Evolutionary conservation across 768 basidiomycete genomes (phyloP), one percentile per base, ranked within the genome.

Genomic region (Boletus rubroflammeus): DNA sequence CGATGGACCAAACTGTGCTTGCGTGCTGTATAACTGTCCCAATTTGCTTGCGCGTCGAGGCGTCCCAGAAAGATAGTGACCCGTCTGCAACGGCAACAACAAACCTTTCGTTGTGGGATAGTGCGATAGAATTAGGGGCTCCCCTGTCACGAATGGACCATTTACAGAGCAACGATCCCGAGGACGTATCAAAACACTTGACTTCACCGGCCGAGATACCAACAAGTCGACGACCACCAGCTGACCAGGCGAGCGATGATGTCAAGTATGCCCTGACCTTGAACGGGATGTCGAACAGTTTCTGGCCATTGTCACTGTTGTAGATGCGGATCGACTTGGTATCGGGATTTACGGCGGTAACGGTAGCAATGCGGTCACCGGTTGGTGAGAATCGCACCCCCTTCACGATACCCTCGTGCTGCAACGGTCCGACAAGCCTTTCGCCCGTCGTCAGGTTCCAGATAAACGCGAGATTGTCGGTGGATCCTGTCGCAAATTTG

Each of bases 351-450:
- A 32, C 28, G 1, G 23, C 46, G 0, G 47, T 17, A 1, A 41
- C 48, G 4, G 57, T 51, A 15, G 54, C 57, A 21, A 58, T 31
- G 6, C 50, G 54, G 29, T 50, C 39, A 17, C 57, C 54, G 1
- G 6, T n/a, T 0, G 54, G 45, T 17, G 57, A 58, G 32, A 58
- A 51, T 5, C 49, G 45, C 21, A 44, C 45, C 2, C 21, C 45
- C 3, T 3, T 13, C 6, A 43, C 40, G 4, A 50, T 39, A 9
- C n/a, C 17, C 0, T 46, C 32, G 28, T 53, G 56, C 28, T 21
- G 11, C 5, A 59, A 39, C 0, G 58, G 45, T 0, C 55, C 55
- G 2, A 28, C 23, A 1, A 55, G 44, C 15, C 4, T 3, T 4
- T 50, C 10, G 1, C 56, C 56, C 0, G 31, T 57, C 14, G 11